A percentile compares a stretch with the other conserved stretches of the same genome.
phyloP scores from a whole-genome alignment of 2,329 filamentous ascomycete species.

The Calonectria hongkongensis region DNA sequence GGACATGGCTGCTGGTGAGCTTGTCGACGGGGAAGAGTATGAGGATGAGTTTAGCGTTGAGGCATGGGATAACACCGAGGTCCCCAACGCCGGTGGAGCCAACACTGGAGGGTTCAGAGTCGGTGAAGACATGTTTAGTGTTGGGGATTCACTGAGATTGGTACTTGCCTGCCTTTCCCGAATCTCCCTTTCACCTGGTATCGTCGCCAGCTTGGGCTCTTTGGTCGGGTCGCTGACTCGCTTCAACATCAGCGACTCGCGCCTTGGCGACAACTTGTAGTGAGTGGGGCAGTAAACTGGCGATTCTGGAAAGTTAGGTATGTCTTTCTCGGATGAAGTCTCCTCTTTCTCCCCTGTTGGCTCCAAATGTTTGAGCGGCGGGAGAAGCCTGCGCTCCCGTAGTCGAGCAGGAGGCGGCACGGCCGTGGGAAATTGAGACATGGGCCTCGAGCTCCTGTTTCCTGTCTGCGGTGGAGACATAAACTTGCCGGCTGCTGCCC shows the following conservation, averaged over 20 bases:
- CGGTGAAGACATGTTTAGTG: neutral
- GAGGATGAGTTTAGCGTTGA: conserved; percentile 2
- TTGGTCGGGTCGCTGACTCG: conserved; percentile 6
- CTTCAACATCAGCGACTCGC: conserved; percentile 18
- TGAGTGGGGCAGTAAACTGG: conserved; percentile 61
- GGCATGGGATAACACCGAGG: conserved; percentile 1
- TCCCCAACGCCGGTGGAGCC: conserved; percentile 9
- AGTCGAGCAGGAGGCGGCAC: conserved; percentile 69
- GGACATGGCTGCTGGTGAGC: conserved; percentile 1
- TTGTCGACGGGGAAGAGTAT: neutral
- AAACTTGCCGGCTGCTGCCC: conserved; percentile 46
- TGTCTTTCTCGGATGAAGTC: conserved; percentile 16
- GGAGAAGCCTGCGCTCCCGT: conserved; percentile 67
- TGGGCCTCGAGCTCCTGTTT: conserved; percentile 64
- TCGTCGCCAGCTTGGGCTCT: neutral
- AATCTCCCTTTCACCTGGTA: neutral
- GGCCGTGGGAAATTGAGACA: conserved; percentile 47
- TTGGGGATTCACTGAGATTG: conserved; percentile 7
- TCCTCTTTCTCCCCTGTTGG: neutral
- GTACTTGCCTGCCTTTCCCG: neutral
- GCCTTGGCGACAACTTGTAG: conserved; percentile 10
- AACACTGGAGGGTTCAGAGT: conserved; percentile 2
- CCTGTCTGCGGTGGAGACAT: conserved; percentile 49
- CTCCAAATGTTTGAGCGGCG: conserved; percentile 44
- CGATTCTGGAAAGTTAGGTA: conserved; percentile 59